Evolutionary conservation across 2,329 filamentous ascomycete species (phyloP).

Genomic region (Curvularia hawaiiensis): DNA sequence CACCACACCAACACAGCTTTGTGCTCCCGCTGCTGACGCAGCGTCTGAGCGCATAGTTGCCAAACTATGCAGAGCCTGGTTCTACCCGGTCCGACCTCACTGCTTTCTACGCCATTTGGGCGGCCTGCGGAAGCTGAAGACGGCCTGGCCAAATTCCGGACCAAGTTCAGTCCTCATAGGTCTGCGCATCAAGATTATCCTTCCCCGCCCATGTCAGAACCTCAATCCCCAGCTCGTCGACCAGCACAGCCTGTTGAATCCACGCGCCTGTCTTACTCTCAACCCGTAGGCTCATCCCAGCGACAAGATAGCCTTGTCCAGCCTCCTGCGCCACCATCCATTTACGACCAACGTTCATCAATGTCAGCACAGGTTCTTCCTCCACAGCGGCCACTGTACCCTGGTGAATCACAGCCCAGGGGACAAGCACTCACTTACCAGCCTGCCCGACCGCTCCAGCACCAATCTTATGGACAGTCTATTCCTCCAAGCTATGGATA

Average conservation of each 20-base stretch:
- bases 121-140: constrained; percentile 44
- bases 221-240: constrained; percentile 51
- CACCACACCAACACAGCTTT: constrained; percentile 21
- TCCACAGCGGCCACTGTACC: constrained; percentile 39
- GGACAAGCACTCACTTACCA: constrained; percentile 35
- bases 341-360: constrained; percentile 34
- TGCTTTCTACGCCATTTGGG: constrained; percentile 45
- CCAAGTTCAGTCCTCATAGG: constrained; percentile 44
- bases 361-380: constrained; percentile 23
- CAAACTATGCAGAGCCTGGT: constrained; percentile 51
- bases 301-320: constrained; percentile 33
- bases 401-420: constrained; percentile 35
- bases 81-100: constrained; percentile 45
- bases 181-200: constrained; percentile 50
- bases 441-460: constrained; percentile 31
- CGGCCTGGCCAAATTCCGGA: constrained; percentile 41
- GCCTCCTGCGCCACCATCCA: constrained; percentile 31
- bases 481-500: constrained; percentile 38
- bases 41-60: constrained; percentile 44
- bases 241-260: constrained; percentile 43
- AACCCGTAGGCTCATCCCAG: constrained; percentile 29
- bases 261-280: constrained; percentile 36
- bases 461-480: constrained; percentile 33
- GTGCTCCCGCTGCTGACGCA: constrained; percentile 43
- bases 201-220: constrained; percentile 59